phyloP scores from a whole-genome alignment of 73 alveolate genomes.

The Effrenium voratum region DNA sequence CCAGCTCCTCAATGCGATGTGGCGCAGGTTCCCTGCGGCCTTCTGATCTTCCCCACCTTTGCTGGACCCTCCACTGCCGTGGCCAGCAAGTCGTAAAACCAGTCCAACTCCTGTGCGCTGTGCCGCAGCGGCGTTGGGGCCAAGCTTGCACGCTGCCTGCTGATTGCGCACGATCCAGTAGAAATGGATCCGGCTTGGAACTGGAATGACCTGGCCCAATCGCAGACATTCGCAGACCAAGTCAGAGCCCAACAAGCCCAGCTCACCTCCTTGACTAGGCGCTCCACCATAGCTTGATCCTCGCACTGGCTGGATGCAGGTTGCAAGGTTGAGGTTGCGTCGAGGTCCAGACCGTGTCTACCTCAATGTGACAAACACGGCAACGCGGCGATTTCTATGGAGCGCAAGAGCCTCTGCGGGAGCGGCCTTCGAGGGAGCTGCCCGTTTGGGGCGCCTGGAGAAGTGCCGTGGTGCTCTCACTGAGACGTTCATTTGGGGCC shows the following conservation, averaged over 20 bases:
- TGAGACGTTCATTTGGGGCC: too few species aligned
- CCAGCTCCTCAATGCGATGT: neutral
- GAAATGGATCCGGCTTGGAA: conserved; percentile 53
- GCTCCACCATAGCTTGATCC: conserved; percentile 68
- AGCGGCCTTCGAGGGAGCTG: too few species aligned
- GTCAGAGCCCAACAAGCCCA: neutral
- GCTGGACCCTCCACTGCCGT: conserved; percentile 88
- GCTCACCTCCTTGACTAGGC: conserved; percentile 48
- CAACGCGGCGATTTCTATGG: too few species aligned
- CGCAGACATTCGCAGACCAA: neutral
- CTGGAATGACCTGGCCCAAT: conserved; percentile 30
- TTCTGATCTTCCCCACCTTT: neutral
- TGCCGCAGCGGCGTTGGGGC: neutral
- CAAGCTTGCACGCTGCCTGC: conserved; percentile 7
- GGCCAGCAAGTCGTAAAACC: conserved; percentile 77
- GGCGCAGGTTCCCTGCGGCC: neutral
- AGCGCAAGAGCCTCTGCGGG: too few species aligned
- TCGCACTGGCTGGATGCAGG: neutral
- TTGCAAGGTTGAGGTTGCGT: neutral
- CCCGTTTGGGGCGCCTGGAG: too few species aligned
- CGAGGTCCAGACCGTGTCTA: too few species aligned
- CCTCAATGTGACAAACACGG: too few species aligned
- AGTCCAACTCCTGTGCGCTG: conserved; percentile 23
- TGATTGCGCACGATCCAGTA: conserved; percentile 87
- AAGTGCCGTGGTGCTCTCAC: too few species aligned